These are phyloP conservation scores for Monosporascus ibericus DNA, from an alignment of 2,329 filamentous ascomycete genomes.

Conservation along the genomic window DNA sequence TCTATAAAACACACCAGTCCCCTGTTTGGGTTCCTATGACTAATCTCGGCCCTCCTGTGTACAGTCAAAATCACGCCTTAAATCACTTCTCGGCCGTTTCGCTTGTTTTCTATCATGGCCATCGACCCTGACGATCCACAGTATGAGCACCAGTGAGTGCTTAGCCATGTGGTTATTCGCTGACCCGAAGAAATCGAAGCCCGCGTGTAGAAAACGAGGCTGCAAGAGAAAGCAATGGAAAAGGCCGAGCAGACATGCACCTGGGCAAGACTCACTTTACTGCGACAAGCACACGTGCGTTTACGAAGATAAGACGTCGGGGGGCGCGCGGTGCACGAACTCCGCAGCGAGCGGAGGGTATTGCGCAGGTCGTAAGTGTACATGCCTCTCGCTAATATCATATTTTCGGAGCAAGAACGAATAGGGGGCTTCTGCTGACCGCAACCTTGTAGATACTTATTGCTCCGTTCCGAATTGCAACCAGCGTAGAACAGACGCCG, in stretches of 20 bases:
- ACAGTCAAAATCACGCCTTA: no score
- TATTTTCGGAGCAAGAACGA: neutral
- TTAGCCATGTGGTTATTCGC: no score
- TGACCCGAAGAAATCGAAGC: no score
- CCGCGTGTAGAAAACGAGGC: neutral
- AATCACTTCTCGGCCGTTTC: no score
- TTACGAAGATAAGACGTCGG: neutral
- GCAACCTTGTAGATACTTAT: neutral
- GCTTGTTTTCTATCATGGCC: no score
- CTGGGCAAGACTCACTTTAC: conserved; percentile 3
- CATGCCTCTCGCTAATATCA: neutral
- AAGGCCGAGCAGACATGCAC: conserved; percentile 1
- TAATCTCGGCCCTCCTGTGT: neutral
- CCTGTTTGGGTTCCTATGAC: neutral
- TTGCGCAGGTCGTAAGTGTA: neutral
- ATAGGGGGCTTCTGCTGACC: neutral
- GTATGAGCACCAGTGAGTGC: no score
- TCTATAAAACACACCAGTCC: neutral
- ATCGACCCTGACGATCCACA: no score
- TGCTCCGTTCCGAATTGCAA: conserved; percentile 5
- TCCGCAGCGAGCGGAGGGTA: neutral
- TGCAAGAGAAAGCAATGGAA: conserved; percentile 11
- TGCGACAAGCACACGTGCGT: conserved; percentile 11
- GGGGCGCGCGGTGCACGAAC: neutral
- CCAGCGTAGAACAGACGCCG: neutral